A percentile compares a stretch with the other conserved stretches of the same genome.
Evolutionary conservation across 2,329 filamentous ascomycete species (phyloP).

Genomic region (Neofusicoccum parvum): DNA sequence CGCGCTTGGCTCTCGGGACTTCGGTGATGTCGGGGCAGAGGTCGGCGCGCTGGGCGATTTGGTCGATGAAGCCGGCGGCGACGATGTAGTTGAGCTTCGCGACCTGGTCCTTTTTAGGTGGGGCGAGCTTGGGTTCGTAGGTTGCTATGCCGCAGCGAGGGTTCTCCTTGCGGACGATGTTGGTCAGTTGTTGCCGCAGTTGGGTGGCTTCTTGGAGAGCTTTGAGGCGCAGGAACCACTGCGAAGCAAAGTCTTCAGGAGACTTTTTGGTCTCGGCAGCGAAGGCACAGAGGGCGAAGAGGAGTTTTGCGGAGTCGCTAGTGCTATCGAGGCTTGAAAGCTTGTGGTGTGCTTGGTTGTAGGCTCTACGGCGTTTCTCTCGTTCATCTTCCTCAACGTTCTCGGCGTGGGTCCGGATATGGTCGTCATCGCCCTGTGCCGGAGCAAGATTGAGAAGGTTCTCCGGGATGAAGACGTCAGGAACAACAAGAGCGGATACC

Average conservation of each 20-base stretch:
- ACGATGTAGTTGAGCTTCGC: slow-evolving; percentile 87
- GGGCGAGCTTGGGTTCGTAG: slow-evolving; percentile 55
- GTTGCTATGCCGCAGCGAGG: slow-evolving; percentile 47
- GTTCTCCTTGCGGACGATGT: slow-evolving; percentile 76
- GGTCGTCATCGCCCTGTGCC: slow-evolving; percentile 44
- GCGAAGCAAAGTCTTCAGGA: slow-evolving; percentile 72
- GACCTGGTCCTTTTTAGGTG: slow-evolving; percentile 66
- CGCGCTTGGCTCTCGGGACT: slow-evolving; percentile 71
- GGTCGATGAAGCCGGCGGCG: slow-evolving; percentile 89
- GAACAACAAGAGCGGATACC: slow-evolving; percentile 84
- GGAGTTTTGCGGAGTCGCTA: slow-evolving; percentile 85
- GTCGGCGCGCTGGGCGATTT: slow-evolving; percentile 90
- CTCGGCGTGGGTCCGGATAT: slow-evolving; percentile 63
- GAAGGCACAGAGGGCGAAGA: slow-evolving; percentile 83
- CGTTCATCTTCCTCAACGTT: slow-evolving; percentile 71
- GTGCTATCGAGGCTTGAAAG: slow-evolving; percentile 80
- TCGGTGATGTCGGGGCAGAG: slow-evolving; percentile 58
- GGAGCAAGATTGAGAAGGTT: slow-evolving; percentile 69
- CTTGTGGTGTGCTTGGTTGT: slow-evolving; percentile 73
- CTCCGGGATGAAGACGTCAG: slow-evolving; percentile 84
- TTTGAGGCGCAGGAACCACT: slow-evolving; percentile 85
- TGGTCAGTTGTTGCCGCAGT: slow-evolving; percentile 78
- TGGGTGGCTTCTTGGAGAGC: slow-evolving; percentile 83
- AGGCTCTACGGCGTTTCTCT: slow-evolving; percentile 64
- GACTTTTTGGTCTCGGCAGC: slow-evolving; percentile 59